These are phyloP conservation scores for Halophytophthora polymorphica DNA, from an alignment of 352 stramenopile genomes.

Conservation along the genomic window DNA sequence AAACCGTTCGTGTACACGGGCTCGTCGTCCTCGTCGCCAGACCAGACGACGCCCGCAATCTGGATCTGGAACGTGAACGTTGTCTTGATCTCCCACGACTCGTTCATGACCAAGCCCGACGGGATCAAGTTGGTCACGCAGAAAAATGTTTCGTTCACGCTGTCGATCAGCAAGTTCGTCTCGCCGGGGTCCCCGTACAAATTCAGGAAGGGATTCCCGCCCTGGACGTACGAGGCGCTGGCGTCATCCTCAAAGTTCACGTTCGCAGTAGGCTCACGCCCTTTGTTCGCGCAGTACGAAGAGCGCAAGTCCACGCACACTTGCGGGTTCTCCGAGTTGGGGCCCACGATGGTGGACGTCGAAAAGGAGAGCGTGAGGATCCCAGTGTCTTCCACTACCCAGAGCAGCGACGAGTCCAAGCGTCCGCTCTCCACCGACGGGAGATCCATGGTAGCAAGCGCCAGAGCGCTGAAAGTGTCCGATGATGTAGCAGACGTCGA, in stretches of 20 bases:
- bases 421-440: constrained; percentile 35
- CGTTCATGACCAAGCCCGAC: constrained; percentile 50
- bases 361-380: constrained; percentile 75
- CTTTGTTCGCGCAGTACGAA: constrained; percentile 44
- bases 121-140: constrained; percentile 68
- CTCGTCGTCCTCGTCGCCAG: constrained; percentile 14
- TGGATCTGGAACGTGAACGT: constrained; percentile 77
- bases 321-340: constrained; percentile 54
- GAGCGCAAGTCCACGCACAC: constrained; percentile 71
- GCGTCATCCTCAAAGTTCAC: constrained; percentile 40
- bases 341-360: constrained; percentile 67
- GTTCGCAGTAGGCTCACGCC: constrained; percentile 37
- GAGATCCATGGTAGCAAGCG: constrained; percentile 59
- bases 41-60: constrained; percentile 54
- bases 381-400: constrained; percentile 65
- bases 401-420: constrained; percentile 71
- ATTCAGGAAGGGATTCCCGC: constrained; percentile 75
- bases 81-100: constrained; percentile 62
- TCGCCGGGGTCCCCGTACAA: constrained; percentile 60
- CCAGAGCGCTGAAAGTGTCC: constrained; percentile 41
- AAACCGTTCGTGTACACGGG: constrained; percentile 21
- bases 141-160: constrained; percentile 71
- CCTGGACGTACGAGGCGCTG: constrained; percentile 59
- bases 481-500: constrained; percentile 17
- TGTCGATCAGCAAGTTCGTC: constrained; percentile 39